These are phyloP conservation scores for Amanita rubescens DNA, from an alignment of 768 basidiomycete genomes.

Conservation along the genomic window DNA sequence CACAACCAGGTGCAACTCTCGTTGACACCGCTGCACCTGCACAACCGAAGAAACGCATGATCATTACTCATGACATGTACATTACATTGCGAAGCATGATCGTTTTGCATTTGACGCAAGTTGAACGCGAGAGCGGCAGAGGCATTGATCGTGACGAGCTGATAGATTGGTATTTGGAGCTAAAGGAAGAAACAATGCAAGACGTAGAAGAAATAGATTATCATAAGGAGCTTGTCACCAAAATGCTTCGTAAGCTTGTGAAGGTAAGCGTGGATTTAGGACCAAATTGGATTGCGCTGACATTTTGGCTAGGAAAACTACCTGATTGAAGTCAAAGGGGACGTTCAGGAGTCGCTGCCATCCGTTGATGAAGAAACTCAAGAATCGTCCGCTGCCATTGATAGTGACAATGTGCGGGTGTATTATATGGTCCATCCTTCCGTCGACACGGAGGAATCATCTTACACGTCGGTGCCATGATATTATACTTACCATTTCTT, in stretches of 20 bases:
- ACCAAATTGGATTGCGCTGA: background rate
- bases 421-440: conserved; percentile 90
- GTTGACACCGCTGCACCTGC: conserved; percentile 29
- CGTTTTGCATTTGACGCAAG: conserved; percentile 70
- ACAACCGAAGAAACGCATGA: conserved; percentile 65
- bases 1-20: conserved; percentile 29
- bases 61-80: conserved; percentile 96
- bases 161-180: conserved; percentile 95
- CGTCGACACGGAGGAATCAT: conserved; percentile 64
- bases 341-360: conserved; percentile 72
- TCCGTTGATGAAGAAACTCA: conserved; percentile 56
- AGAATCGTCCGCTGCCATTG: conserved; percentile 39
- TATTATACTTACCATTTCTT: background rate
- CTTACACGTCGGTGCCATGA: conserved; percentile 30
- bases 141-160: conserved; percentile 88
- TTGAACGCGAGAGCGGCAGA: conserved; percentile 66
- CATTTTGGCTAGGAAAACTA: conserved; percentile 65
- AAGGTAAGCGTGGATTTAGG: conserved; percentile 49
- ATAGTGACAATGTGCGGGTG: conserved; percentile 56
- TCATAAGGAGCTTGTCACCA: conserved; percentile 84
- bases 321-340: conserved; percentile 76
- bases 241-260: conserved; percentile 83
- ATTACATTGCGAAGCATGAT: conserved; percentile 84
- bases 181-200: conserved; percentile 75
- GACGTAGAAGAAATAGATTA: conserved; percentile 85